Percentiles rank a stretch among this genome's conserved stretches.
phyloP scores from a whole-genome alignment of 2,329 filamentous ascomycete species.

The Setomelanomma holmii region DNA sequence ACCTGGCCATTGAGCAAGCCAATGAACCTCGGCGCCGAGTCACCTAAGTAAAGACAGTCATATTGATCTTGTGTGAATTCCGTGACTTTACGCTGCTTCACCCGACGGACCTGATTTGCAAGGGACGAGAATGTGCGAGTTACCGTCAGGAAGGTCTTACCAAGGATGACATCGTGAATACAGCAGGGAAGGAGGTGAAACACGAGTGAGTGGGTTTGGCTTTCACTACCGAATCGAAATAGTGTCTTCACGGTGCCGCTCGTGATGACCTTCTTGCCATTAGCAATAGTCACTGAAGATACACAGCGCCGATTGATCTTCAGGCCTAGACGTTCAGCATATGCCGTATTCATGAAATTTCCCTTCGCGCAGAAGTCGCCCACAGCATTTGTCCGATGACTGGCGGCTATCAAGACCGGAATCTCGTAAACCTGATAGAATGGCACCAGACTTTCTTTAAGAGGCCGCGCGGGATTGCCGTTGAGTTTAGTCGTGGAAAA shows the following conservation, averaged over 20 bases:
- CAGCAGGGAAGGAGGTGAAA: constrained; percentile 16
- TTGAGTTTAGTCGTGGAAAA: no score
- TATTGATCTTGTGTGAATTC: background rate
- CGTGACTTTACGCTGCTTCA: constrained; percentile 2
- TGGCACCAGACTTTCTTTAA: no score
- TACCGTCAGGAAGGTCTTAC: constrained; percentile 11
- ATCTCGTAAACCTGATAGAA: constrained; percentile 5
- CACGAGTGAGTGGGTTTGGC: background rate
- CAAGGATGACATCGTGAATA: constrained; percentile 16
- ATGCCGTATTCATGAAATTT: constrained; percentile 18
- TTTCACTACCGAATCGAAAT: constrained; percentile 10
- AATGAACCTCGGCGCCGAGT: constrained; percentile 13
- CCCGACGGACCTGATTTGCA: constrained; percentile 5
- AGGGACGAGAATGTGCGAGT: constrained; percentile 12
- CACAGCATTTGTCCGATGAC: background rate
- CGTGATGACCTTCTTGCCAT: constrained; percentile 7
- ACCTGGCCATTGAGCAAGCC: constrained; percentile 14
- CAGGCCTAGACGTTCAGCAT: constrained; percentile 6
- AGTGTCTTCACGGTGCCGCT: constrained; percentile 1
- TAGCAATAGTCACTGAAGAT: constrained; percentile 5
- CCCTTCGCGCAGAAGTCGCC: constrained; percentile 15
- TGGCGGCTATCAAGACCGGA: background rate
- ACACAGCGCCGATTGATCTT: background rate
- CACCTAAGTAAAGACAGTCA: constrained; percentile 15
- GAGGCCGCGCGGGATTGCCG: no score